Conservation (phyloP, 768 basidiomycete genomes). For the Trametes cingulata region DNA sequence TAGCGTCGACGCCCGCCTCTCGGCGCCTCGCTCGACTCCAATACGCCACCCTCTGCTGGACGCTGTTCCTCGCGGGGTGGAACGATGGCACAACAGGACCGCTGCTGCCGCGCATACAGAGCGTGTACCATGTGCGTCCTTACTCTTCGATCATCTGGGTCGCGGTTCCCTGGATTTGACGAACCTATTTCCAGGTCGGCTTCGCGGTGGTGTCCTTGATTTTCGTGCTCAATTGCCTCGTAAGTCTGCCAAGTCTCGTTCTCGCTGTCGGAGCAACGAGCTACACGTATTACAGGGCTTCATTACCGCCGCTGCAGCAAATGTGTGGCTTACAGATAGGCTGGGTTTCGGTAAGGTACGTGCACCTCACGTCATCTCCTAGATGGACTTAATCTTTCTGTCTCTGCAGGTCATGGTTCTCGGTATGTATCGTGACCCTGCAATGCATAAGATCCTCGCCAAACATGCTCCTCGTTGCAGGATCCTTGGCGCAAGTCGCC, state of each 20-base stretch:
- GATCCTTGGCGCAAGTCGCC: slow-evolving; percentile 52
- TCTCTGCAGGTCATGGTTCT: slow-evolving; percentile 46
- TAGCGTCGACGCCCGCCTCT: slow-evolving; percentile 12
- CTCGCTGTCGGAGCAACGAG: too few relatives aligned
- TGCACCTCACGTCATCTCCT: background rate
- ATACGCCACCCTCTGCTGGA: slow-evolving; percentile 49
- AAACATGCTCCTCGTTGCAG: slow-evolving; percentile 30
- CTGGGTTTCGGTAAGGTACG: slow-evolving; percentile 50
- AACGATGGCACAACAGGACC: slow-evolving; percentile 78
- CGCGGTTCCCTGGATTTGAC: too few relatives aligned
- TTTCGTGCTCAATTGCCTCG: slow-evolving; percentile 51
- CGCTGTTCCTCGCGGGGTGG: slow-evolving; percentile 71
- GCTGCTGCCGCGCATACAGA: slow-evolving; percentile 69
- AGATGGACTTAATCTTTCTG: too few relatives aligned
- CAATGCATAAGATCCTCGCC: background rate
- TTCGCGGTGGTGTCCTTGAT: slow-evolving; percentile 60
- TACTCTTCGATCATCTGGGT: background rate
- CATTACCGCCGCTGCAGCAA: slow-evolving; percentile 46
- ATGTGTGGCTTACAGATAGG: slow-evolving; percentile 48
- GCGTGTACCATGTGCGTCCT: slow-evolving; percentile 49
- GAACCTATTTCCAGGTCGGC: too few relatives aligned
- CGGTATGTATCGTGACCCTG: slow-evolving; percentile 30
- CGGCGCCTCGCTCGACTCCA: background rate
- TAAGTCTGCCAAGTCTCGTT: too few relatives aligned
- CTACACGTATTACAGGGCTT: too few relatives aligned